Evolutionary conservation across 176 grass and related monocot genomes (phyloP).

Genomic region (bread wheat (Triticum aestivum)): DNA sequence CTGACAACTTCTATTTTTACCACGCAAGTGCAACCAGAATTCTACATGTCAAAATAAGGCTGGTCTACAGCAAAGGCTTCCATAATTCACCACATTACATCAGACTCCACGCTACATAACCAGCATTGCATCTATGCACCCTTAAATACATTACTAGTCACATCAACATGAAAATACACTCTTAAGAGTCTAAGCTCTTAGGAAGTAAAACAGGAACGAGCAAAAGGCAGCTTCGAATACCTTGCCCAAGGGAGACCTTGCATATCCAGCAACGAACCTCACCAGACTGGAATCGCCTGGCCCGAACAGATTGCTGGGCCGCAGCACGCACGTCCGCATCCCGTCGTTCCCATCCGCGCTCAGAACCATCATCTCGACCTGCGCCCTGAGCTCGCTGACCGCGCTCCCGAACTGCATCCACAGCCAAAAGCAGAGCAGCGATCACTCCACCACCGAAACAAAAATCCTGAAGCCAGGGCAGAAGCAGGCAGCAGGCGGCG

Average conservation of each 20-base stretch:
- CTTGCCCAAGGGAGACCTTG: constrained; percentile 61
- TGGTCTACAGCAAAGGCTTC: neutral
- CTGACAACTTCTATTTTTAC: neutral
- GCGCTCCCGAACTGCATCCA: constrained; percentile 52
- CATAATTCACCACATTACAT: neutral
- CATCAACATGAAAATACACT: neutral
- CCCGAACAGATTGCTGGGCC: constrained; percentile 83
- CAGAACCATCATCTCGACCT: constrained; percentile 84
- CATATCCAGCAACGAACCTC: constrained; percentile 56
- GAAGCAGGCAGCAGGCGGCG: neutral
- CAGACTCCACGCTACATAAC: neutral
- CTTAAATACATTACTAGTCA: constrained; percentile 1
- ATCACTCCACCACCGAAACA: neutral
- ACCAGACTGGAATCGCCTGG: constrained; percentile 60
- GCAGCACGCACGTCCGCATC: constrained; percentile 71
- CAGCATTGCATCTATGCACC: neutral
- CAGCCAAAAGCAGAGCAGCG: constrained; percentile 7
- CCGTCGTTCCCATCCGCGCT: constrained; percentile 55
- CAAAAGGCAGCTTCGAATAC: constrained; percentile 37
- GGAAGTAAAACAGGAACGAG: neutral
- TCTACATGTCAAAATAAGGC: neutral
- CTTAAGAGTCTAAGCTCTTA: neutral
- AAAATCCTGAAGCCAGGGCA: neutral
- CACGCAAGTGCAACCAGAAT: neutral
- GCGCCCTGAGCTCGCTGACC: constrained; percentile 71